phyloP scores from a whole-genome alignment of 2,329 filamentous ascomycete genomes.

The Aspergillus sojae region DNA sequence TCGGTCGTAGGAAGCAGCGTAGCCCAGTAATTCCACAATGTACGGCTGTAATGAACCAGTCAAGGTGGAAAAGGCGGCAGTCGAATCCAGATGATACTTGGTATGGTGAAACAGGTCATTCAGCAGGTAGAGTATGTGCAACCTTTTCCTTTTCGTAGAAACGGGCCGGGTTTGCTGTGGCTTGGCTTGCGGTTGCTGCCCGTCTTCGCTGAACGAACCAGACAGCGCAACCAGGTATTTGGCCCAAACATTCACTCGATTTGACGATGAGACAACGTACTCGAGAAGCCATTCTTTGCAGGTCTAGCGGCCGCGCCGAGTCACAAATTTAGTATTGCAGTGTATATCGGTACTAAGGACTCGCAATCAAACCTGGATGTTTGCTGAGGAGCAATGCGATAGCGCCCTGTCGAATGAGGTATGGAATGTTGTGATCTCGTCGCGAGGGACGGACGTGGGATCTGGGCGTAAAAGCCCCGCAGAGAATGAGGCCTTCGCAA shows the following conservation, averaged over 20 bases:
- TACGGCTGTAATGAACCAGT: slow-evolving; percentile 59
- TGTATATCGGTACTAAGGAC: slow-evolving; percentile 27
- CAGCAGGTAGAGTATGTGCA: slow-evolving; percentile 77
- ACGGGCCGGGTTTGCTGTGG: slow-evolving; percentile 25
- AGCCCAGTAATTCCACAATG: slow-evolving; percentile 64
- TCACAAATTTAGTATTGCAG: slow-evolving; percentile 40
- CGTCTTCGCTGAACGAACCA: slow-evolving; percentile 54
- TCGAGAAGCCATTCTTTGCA: slow-evolving; percentile 84
- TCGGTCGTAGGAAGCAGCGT: slow-evolving; percentile 57
- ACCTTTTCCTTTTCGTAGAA: slow-evolving; percentile 67
- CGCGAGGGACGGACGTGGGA: slow-evolving; percentile 68
- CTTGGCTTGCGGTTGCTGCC: slow-evolving; percentile 28
- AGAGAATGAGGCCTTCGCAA: slow-evolving; percentile 77
- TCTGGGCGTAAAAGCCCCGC: slow-evolving; percentile 74
- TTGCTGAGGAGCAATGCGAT: slow-evolving; percentile 72
- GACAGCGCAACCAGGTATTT: slow-evolving; percentile 75
- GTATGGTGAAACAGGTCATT: slow-evolving; percentile 77
- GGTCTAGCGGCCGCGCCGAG: slow-evolving; percentile 59
- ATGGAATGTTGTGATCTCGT: slow-evolving; percentile 72
- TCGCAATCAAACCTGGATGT: slow-evolving; percentile 80
- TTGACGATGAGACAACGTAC: slow-evolving; percentile 68
- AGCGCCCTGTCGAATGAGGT: slow-evolving; percentile 65
- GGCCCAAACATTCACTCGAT: slow-evolving; percentile 67
- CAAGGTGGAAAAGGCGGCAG: slow-evolving; percentile 53
- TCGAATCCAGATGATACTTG: slow-evolving; percentile 52